Evolutionary conservation across 805 yeast genomes (phyloP).

Genomic region (Suhomyces sp.): DNA sequence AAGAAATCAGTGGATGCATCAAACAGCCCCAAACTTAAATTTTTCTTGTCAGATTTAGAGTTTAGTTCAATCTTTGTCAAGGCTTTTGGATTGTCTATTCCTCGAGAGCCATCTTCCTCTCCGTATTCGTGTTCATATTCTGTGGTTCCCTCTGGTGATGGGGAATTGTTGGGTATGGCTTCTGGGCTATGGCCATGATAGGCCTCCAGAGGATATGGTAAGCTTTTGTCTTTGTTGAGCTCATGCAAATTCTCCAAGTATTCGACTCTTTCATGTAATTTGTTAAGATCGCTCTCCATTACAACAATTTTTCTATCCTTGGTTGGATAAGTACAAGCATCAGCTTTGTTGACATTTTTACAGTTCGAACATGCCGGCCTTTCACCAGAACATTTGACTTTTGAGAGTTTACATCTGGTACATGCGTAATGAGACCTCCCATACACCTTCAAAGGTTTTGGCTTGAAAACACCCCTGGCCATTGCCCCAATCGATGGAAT

Average conservation of each 20-base stretch:
- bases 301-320: conserved; percentile 42
- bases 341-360: conserved; percentile 29
- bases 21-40: too few relatives aligned
- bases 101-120: not conserved
- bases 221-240: not conserved
- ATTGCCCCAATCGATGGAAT: too few relatives aligned
- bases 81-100: not conserved
- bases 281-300: conserved; percentile 42
- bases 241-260: conserved; percentile 22
- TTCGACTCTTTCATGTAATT: conserved; percentile 31
- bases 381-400: conserved; percentile 43
- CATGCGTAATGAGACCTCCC: conserved; percentile 46
- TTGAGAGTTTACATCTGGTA: conserved; percentile 39
- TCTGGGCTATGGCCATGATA: conserved; percentile 2
- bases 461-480: conserved; percentile 10
- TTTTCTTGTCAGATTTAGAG: not conserved
- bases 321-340: conserved; percentile 35
- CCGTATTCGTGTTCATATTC: not conserved
- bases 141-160: not conserved
- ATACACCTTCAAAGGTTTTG: conserved; percentile 38
- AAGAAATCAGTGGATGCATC: conserved; percentile 20
- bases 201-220: not conserved
- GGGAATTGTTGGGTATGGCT: conserved; percentile 1
- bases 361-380: conserved; percentile 43
- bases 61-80: not conserved